Evolutionary conservation across 805 yeast genomes (phyloP).

Genomic region (Wickerhamomyces kurtzmanii): DNA sequence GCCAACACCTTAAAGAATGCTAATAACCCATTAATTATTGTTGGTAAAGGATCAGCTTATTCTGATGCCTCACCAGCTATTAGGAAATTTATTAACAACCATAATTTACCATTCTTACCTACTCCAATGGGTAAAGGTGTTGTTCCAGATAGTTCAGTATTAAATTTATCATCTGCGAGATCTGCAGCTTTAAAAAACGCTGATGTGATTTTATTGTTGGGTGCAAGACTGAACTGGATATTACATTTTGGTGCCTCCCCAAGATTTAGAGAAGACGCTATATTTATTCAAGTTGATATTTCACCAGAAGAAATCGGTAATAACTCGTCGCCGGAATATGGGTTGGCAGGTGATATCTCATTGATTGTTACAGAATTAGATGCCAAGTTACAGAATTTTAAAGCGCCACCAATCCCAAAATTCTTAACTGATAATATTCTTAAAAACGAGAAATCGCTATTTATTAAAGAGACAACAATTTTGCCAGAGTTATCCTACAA

Average conservation of each 20-base stretch:
- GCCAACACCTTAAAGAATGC: slow-evolving; percentile 24
- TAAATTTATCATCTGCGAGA: slow-evolving; percentile 55
- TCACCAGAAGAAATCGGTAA: slow-evolving; percentile 43
- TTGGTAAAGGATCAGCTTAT: slow-evolving; percentile 62
- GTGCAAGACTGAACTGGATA: slow-evolving; percentile 69
- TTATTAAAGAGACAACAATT: slow-evolving; percentile 19
- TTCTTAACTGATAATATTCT: slow-evolving; percentile 17
- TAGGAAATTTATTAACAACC: slow-evolving; percentile 27
- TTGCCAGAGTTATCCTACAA: slow-evolving; percentile 31
- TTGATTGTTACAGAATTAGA: slow-evolving; percentile 28
- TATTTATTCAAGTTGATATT: slow-evolving; percentile 48
- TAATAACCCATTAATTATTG: slow-evolving; percentile 39
- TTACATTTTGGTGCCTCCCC: slow-evolving; percentile 57
- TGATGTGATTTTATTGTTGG: slow-evolving; percentile 50
- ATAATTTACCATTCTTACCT: slow-evolving; percentile 49
- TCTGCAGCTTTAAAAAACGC: slow-evolving; percentile 47
- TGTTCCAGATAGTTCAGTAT: slow-evolving; percentile 33
- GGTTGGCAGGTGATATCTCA: slow-evolving; percentile 47
- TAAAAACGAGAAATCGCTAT: slow-evolving; percentile 22
- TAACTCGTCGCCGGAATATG: slow-evolving; percentile 28
- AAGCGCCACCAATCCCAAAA: slow-evolving; percentile 20
- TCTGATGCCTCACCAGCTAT: slow-evolving; percentile 29
- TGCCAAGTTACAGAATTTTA: slow-evolving; percentile 16
- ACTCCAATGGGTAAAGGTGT: slow-evolving; percentile 80
- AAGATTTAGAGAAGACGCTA: slow-evolving; percentile 33